Percentiles rank a stretch among this genome's conserved stretches.
Conservation (phyloP, 441 rosid species). For the Gossypium schwendimanii region DNA sequence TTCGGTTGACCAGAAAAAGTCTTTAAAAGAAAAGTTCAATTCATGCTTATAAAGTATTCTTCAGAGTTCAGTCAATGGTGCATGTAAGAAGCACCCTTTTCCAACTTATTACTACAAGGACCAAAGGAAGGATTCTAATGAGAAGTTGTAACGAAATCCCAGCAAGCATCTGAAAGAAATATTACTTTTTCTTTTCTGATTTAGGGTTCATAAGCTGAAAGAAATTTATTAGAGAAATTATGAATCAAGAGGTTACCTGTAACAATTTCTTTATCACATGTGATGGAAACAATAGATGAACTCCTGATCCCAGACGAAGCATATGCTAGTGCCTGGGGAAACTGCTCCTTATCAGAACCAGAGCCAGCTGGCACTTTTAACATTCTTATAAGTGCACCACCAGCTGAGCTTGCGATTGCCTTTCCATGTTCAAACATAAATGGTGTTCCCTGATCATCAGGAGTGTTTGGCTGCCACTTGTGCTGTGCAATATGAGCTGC, state of each 20-base stretch:
- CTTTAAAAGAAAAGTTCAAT: neutral
- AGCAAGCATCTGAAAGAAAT: neutral
- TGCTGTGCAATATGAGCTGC: constrained; percentile 88
- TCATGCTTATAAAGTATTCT: neutral
- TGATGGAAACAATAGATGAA: constrained; percentile 69
- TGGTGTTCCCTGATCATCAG: constrained; percentile 90
- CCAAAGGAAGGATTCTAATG: neutral
- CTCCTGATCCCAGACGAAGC: constrained; percentile 77
- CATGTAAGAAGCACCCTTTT: neutral
- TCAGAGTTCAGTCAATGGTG: neutral
- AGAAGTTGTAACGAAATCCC: neutral
- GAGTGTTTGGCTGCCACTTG: constrained; percentile 97
- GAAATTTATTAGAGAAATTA: neutral
- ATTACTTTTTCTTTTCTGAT: neutral
- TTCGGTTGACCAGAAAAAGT: neutral
- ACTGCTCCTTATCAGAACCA: constrained; percentile 60
- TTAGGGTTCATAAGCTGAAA: neutral
- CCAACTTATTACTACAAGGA: neutral
- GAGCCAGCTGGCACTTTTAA: constrained; percentile 65
- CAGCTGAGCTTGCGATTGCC: constrained; percentile 48
- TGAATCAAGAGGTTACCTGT: constrained; percentile 46
- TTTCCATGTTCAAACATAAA: constrained; percentile 92
- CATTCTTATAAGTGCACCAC: constrained; percentile 81
- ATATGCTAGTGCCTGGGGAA: constrained; percentile 90
- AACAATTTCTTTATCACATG: constrained; percentile 72